Evolutionary conservation across 768 basidiomycete species (phyloP).

Genomic region (Dioszegia hungarica): DNA sequence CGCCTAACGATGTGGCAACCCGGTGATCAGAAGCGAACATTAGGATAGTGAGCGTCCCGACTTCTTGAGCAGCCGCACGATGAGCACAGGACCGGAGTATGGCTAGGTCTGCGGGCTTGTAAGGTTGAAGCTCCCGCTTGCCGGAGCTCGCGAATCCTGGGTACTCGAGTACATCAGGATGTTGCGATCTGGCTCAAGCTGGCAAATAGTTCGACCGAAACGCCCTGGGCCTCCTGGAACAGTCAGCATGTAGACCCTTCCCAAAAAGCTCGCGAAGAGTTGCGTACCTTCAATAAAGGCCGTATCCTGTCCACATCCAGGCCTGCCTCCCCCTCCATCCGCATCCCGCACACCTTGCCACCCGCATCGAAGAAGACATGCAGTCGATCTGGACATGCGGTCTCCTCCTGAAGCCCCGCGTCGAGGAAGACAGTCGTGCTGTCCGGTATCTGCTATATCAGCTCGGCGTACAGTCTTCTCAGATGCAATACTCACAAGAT

Average conservation of each 20-base stretch:
- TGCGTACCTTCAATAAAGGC: slow-evolving; percentile 20
- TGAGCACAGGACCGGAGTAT: too few relatives aligned
- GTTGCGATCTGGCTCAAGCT: not conserved
- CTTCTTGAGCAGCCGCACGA: too few relatives aligned
- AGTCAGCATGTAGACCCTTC: not conserved
- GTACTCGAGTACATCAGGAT: too few relatives aligned
- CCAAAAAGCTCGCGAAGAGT: not conserved
- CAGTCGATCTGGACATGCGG: slow-evolving; percentile 43
- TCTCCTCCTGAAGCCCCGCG: slow-evolving; percentile 42
- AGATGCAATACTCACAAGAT: slow-evolving; percentile 35
- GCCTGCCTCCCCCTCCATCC: slow-evolving; percentile 41
- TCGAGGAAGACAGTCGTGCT: slow-evolving; percentile 37
- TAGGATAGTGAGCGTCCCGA: too few relatives aligned
- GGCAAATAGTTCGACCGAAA: not conserved
- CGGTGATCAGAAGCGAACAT: too few relatives aligned
- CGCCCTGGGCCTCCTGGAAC: not conserved
- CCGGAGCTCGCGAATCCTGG: too few relatives aligned
- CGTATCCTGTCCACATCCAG: slow-evolving; percentile 28
- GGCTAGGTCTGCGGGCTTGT: too few relatives aligned
- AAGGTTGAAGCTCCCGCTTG: too few relatives aligned
- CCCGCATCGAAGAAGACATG: slow-evolving; percentile 34
- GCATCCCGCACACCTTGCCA: slow-evolving; percentile 38
- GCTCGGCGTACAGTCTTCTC: not conserved
- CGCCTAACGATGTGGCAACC: too few relatives aligned
- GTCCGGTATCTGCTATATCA: slow-evolving; percentile 33